Evolutionary conservation across 2,329 filamentous ascomycete species (phyloP), one percentile per base, ranked within the genome.

Genomic region (Trichoderma koningiopsis): DNA sequence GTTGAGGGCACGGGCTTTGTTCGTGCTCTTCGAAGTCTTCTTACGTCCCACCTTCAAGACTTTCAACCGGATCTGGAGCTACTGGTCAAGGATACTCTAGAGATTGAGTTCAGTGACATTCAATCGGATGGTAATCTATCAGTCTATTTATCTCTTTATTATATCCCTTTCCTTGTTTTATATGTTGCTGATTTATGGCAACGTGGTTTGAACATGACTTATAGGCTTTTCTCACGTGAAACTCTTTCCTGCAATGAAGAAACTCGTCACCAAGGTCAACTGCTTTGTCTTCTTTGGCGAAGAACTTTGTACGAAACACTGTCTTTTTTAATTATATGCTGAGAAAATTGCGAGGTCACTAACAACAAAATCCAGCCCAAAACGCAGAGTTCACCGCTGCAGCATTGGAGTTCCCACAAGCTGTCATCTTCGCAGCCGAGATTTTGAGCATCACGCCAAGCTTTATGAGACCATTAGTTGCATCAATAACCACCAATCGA

Each of bases 1-100:
- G 19, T 66, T 10, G 64, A 71, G 35, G 68, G 70, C 11, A 68
- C 31, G 22, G 68, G 68, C 16, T 71, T 71, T 49, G 70, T 70
- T 24, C 57, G 68, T 19, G 43, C 70, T n/a, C 37, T 71, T 22
- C 56, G 68, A 6, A 68, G 47, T 13, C 58, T 70, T 14, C 33
- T 71, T 14, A 71, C 63, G 4, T 55, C 57, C 27, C 62, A 65
- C 49, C 52, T 70, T 3, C 55, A 58, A 6, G n/a, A 61, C 5
- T 62, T 68, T 27, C 62, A 55, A 35, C 62, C 59, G 14, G 22
- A 56, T 31, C 22, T 55, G 8, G 58, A 68, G 33, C 22, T 29
- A 29, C 24, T 68, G n/a, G 19, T 62, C 5, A 63, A 63, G n/a
- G 66, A 55, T 43, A 19, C n/a, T 37, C 19, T 62, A 19, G 22